Evolutionary conservation across 495 filamentous ascomycete genomes (phyloP), one percentile per base, ranked within the genome.

Genomic region (Neurospora sp.): DNA sequence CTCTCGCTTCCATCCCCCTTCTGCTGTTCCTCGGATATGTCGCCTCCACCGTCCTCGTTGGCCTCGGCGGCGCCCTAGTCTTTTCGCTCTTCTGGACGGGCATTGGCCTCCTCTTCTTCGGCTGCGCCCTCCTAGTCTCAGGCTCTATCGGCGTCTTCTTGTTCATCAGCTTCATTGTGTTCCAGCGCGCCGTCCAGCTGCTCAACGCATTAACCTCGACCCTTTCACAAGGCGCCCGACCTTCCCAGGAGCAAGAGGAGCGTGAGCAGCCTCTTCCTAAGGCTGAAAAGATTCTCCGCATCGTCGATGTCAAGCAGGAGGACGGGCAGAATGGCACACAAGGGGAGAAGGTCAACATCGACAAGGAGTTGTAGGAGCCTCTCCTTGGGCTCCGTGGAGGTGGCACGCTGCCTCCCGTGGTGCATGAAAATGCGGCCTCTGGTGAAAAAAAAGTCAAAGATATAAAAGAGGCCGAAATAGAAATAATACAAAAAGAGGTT

Each of bases 41-140:
- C 73, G 73, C 87, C 44, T 85, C 85, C 73, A 83, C 87, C 65
- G 76, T 89, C 78, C 73, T 87, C 76, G 84, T 91, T 79, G 84
- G 87, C 37, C 70, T 89, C 44, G 74, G 87, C 75, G 84, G 82
- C 48, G 87, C 87, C 59, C 71, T 92, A 8, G 70, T 89, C 73
- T 90, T 92, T 82, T 86, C 86, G 9, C 83, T 89, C 70, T 87
- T 89, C 80, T 89, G 87, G 83, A 84, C 87, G 71, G 87, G 89
- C 70, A 74, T 91, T 68, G 90, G 88, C n/a, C 81, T 90, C 35
- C 75, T 91, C 69, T 74, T 93, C 70, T 82, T 93, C 59, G 80
- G 91, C 6, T 91, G 90, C 0, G 87, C 87, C 9, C 76, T 93
- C 40, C 87, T 89, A 81, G 71, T 89, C 39, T 91, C 88, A 5